Base-by-base conservation (phyloP, 495 filamentous ascomycete species). In the Rhypophila decipiens region DNA sequence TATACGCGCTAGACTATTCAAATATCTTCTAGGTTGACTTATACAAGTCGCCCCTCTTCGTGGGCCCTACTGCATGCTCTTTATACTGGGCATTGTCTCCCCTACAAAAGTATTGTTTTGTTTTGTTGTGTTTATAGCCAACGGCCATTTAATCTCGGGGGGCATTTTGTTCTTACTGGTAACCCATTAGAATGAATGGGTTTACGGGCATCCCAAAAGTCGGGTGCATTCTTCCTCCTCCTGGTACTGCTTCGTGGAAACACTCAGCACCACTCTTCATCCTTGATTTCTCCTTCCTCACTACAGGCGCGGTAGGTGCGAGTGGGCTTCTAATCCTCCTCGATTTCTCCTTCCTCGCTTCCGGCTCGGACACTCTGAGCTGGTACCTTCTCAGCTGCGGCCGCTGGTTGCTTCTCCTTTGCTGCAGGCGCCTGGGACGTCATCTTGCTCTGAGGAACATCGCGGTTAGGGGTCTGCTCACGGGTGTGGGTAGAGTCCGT, bases 271-370 rank as follows among this genome's bases (percentile, higher is more conserved):
- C 18, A 10, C 15, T 38, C 35, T 38, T 38, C 9, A 10, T 5
- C 35, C n/a, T n/a, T n/a, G n/a, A 10, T 38, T 38, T 18, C 36
- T 9, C 18, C 36, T 18, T 18, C 40, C 21, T 13, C 9, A n/a
- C 7, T 42, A 13, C 7, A 7, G 18, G 21, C n/a, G n/a, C n/a
- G 31, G 3, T 7, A 15, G 23, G 10, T 15, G 10, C 7, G 11
- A 10, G 20, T 11, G 15, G 38, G 20, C 29, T 4, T 20, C 61
- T 75, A 88, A 52, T 94, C 89, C 70, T 96, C 93, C 61, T 95
- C 93, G 55, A 98, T 96, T 71, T 98, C 93, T 21, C 93, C 93
- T 67, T 98, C 93, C 67, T 98, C 93, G 56, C 93, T 97, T 27
- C 94, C 93, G 33, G 84, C 86, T 58, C 85, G 82, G 18, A 87